phyloP scores from a whole-genome alignment of 805 yeast species.

The Metschnikowia cubensis region DNA sequence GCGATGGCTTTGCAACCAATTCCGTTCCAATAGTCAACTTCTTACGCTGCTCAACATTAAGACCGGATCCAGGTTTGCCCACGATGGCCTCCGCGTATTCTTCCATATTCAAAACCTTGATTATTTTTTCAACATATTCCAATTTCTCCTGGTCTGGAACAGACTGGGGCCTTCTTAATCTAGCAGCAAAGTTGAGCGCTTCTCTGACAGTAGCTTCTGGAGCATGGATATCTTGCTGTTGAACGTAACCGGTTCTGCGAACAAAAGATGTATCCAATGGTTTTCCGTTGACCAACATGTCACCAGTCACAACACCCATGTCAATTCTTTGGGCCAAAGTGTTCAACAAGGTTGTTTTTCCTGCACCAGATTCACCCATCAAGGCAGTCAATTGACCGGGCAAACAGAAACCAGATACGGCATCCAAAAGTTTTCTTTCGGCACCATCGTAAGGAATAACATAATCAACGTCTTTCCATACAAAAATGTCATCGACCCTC shows the following conservation, averaged over 20 bases:
- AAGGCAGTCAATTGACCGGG: slow-evolving; percentile 59
- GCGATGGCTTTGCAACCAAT: slow-evolving; percentile 51
- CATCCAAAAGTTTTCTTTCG: slow-evolving; percentile 33
- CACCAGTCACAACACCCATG: slow-evolving; percentile 56
- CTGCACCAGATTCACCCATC: slow-evolving; percentile 66
- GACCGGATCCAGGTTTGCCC: slow-evolving; percentile 45
- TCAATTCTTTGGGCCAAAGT: slow-evolving; percentile 51
- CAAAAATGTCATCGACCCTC: slow-evolving; percentile 20
- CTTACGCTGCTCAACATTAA: slow-evolving; percentile 54
- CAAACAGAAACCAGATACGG: slow-evolving; percentile 29
- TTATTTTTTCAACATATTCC: slow-evolving; percentile 50
- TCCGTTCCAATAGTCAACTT: slow-evolving; percentile 54
- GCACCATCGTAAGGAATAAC: slow-evolving; percentile 46
- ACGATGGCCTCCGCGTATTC: slow-evolving; percentile 51
- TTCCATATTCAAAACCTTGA: slow-evolving; percentile 47
- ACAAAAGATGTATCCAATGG: slow-evolving; percentile 47
- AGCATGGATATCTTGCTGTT: slow-evolving; percentile 56
- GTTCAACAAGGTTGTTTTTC: slow-evolving; percentile 55
- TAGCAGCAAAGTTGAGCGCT: slow-evolving; percentile 49
- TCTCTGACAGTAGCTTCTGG: slow-evolving; percentile 50
- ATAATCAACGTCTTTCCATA: slow-evolving; percentile 62
- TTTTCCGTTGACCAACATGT: slow-evolving; percentile 53
- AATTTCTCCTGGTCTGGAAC: slow-evolving; percentile 43
- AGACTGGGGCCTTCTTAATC: slow-evolving; percentile 41
- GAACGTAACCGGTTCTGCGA: slow-evolving; percentile 56